Conservation (phyloP, 768 basidiomycete genomes). For the Piloderma croceum region DNA sequence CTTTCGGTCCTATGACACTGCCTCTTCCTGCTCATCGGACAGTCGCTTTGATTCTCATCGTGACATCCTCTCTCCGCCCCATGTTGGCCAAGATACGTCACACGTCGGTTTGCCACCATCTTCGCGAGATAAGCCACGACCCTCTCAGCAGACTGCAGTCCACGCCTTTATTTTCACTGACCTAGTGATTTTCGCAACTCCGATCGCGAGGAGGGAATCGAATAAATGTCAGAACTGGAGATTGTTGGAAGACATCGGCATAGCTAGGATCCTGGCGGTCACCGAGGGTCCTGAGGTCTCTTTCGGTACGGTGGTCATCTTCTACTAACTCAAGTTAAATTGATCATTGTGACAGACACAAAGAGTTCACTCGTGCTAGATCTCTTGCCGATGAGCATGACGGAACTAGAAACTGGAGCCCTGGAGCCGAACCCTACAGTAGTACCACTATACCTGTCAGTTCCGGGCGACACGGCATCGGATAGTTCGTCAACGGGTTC, state of each 20-base stretch:
- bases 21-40: conserved; percentile 12
- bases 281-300: conserved; percentile 28
- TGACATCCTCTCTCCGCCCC: conserved; percentile 20
- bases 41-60: not conserved
- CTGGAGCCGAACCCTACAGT: conserved; percentile 29
- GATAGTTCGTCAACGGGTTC: not conserved
- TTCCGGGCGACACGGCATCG: conserved; percentile 6
- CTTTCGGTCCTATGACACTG: conserved; percentile 14
- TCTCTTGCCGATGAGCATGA: conserved; percentile 40
- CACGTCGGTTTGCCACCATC: conserved; percentile 1
- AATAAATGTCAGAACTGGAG: conserved; percentile 31
- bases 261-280: conserved; percentile 45
- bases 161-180: conserved; percentile 62
- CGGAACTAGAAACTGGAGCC: conserved; percentile 34
- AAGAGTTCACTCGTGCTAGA: conserved; percentile 51
- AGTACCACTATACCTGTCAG: conserved; percentile 30
- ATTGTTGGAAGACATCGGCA: conserved; percentile 40
- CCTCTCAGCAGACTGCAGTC: too few relatives aligned
- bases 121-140: too few relatives aligned
- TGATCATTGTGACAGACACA: too few relatives aligned
- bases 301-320: conserved; percentile 1
- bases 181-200: conserved; percentile 52
- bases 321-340: too few relatives aligned
- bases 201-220: conserved; percentile 15
- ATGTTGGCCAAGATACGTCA: conserved; percentile 19